Evolutionary conservation across 2,329 filamentous ascomycete species (phyloP).

Genomic region (Capronia coronata): DNA sequence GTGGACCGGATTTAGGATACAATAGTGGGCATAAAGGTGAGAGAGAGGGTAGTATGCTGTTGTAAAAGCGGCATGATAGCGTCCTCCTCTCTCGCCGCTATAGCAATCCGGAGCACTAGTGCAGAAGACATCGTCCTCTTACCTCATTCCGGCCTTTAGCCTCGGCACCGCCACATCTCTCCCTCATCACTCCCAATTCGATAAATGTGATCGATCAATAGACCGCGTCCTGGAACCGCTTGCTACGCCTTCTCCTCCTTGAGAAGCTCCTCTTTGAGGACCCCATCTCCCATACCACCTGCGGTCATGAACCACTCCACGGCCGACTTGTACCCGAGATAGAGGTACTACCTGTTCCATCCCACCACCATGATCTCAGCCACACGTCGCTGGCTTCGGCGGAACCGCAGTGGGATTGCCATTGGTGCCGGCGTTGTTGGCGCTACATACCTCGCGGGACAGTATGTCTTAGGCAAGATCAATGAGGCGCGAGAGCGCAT

Average conservation of each 20-base stretch:
- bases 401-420: conserved; percentile 83
- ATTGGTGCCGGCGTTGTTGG: conserved; percentile 82
- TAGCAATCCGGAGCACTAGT: background rate
- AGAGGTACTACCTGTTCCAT: conserved; percentile 9
- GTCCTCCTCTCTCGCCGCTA: background rate
- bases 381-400: conserved; percentile 82
- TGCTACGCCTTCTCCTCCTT: conserved; percentile 3
- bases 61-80: no score
- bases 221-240: conserved; percentile 3
- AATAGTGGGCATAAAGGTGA: no score
- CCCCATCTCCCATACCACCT: background rate
- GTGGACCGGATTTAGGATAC: no score
- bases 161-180: conserved; percentile 20
- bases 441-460: conserved; percentile 82
- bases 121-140: background rate
- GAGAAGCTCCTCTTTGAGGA: conserved; percentile 6
- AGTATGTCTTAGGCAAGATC: conserved; percentile 88
- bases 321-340: conserved; percentile 18
- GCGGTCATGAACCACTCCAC: conserved; percentile 21
- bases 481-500: conserved; percentile 91
- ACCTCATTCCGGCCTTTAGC: conserved; percentile 4
- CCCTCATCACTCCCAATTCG: conserved; percentile 8
- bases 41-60: no score
- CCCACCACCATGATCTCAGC: conserved; percentile 62
- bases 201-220: conserved; percentile 7